A percentile compares a stretch with the other conserved stretches of the same genome.
Conservation (phyloP, 768 basidiomycete species). For the Sutorius australiensis region DNA sequence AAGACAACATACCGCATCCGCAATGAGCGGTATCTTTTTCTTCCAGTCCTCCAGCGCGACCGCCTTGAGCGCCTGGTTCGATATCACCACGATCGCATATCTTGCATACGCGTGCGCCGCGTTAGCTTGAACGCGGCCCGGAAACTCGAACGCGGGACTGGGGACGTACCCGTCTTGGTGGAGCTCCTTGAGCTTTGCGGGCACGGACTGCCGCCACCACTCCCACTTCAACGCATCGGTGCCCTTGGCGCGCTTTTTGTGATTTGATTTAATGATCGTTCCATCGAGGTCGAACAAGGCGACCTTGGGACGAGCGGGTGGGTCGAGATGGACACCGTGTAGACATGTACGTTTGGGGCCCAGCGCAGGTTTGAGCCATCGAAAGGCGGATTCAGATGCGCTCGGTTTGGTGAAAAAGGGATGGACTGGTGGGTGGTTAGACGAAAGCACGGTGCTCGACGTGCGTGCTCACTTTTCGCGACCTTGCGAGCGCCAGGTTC, state of each 20-base stretch:
- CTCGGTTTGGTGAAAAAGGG: conserved; percentile 38
- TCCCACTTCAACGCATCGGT: conserved; percentile 37
- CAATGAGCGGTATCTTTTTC: conserved; percentile 68
- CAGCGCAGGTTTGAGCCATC: conserved; percentile 34
- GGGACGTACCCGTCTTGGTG: conserved; percentile 52
- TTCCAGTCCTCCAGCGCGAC: conserved; percentile 62
- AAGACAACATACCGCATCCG: conserved; percentile 46
- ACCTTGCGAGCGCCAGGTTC: conserved; percentile 18
- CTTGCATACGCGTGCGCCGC: conserved; percentile 32
- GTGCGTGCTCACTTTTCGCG: conserved; percentile 25
- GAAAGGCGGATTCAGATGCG: conserved; percentile 14
- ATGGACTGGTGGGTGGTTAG: conserved; percentile 30
- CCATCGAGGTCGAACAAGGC: conserved; percentile 87
- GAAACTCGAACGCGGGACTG: neutral
- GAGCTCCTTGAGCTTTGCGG: conserved; percentile 56
- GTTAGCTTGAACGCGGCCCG: neutral
- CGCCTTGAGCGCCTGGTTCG: conserved; percentile 69
- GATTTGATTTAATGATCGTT: conserved; percentile 62
- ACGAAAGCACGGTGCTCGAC: neutral
- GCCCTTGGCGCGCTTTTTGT: conserved; percentile 33
- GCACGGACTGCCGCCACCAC: conserved; percentile 72
- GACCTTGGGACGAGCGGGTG: conserved; percentile 47
- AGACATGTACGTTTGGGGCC: conserved; percentile 36
- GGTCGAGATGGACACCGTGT: conserved; percentile 31
- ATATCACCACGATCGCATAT: conserved; percentile 69